Conservation (phyloP, 176 grass and related monocot genomes). For the Paspalum notatum region DNA sequence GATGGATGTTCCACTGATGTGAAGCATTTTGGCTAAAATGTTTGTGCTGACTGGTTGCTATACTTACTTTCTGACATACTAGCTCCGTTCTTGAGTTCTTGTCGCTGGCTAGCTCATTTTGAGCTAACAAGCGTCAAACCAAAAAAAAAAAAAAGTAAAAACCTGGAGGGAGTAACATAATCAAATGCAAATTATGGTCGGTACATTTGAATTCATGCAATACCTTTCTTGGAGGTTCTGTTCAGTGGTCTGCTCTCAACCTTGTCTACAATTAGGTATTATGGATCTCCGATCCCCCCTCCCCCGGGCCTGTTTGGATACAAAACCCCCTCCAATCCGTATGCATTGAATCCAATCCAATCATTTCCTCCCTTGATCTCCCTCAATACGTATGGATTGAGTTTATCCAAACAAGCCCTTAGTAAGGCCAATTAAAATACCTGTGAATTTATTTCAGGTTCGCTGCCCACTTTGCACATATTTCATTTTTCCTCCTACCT, state of each 20-base stretch:
- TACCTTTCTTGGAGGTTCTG: neutral
- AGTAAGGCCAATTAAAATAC: slow-evolving; percentile 17
- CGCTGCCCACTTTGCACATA: neutral
- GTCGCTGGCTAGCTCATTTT: no score
- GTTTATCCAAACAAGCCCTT: neutral
- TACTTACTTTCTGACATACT: neutral
- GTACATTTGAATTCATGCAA: neutral
- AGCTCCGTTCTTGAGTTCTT: no score
- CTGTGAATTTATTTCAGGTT: neutral
- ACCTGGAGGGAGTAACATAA: no score
- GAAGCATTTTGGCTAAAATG: neutral
- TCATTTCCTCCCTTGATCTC: no score
- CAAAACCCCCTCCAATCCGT: no score
- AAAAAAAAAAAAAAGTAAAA: no score
- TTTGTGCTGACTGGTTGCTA: neutral
- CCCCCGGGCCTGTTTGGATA: no score
- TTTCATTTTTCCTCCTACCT: slow-evolving; percentile 9
- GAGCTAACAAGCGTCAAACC: no score
- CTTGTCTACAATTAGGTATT: slow-evolving; percentile 6
- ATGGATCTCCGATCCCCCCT: no score
- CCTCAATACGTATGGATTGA: no score
- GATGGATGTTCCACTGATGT: neutral
- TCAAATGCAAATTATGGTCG: neutral
- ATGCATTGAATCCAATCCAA: no score
- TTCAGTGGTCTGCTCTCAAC: neutral